Evolutionary conservation across 305 asterid genomes (phyloP), one percentile per base, ranked within the genome.

Genomic region (Solanum hybrid): DNA sequence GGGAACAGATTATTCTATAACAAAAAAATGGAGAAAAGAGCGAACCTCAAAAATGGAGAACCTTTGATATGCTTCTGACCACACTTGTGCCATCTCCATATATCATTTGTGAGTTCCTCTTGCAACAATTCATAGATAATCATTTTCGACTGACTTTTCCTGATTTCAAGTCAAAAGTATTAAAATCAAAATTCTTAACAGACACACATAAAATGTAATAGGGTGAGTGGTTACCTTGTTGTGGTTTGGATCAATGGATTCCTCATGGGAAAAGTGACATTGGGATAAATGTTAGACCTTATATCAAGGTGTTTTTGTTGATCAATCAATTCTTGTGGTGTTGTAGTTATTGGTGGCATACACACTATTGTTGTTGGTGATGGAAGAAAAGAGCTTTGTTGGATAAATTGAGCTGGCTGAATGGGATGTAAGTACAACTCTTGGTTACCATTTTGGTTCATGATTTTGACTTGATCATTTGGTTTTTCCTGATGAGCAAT

Each of bases 41-140:
- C 22, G 4, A 73, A 73, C 78, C 36, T 73, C 5, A 17, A 15
- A 93, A 89, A 93, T 27, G 95, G 94, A 32, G 98, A 94, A 11
- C 97, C 98, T 93, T 95, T 96, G 17, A 95, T 96, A 36, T 95
- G 95, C 86, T 96, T 96, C 40, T 94, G 98, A 19, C 98, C 99
- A 31, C 94, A 96, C 87, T 96, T 96, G 22, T 98, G 88, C 98
- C 99, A 96, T 56, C 97, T 94, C 97, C 97, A 94, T 51, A 94
- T 93, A 92, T 94, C 98, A 82, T 92, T 92, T 3, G 94, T 90
- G 91, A 95, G 93, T 92, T 95, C 95, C 56, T 94, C 98, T 14
- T 93, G 94, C 38, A 94, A 93, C 96, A 94, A 92, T 64, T 91
- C 92, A 29, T 91, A 93, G 51, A 93, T 90, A 78, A 88, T 72